Evolutionary conservation across 768 basidiomycete species (phyloP), one percentile per base, ranked within the genome.

Genomic region (Pisolithus sp.): DNA sequence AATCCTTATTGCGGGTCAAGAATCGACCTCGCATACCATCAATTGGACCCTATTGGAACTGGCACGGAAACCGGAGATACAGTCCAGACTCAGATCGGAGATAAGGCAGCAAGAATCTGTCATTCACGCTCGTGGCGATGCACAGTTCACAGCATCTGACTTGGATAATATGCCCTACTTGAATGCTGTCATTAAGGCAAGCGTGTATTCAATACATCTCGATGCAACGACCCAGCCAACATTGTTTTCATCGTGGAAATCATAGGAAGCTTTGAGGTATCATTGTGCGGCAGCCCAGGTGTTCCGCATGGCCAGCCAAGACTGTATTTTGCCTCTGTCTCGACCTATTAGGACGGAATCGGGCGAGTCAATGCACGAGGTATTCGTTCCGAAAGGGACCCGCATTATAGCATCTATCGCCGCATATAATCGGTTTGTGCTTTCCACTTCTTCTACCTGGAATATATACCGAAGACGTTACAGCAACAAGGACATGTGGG

Each of bases 1-100:
- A 21, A 73, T 78, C 10, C 57, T 77, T 10, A 56, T 79, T 10
- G 76, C 76, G 38, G 76, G 75, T 1, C 78, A 86, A 61, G 85
- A 84, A 62, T 85, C 83, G 4, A 81, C 78, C 46, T 76, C 84
- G 4, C 79, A 74, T 36, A 72, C 76, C 2, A 48, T 84, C 28
- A 73, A 74, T 50, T 89, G 84, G 83, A 73, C 78, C 7, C 65
- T 89, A 7, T 70, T 83, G 50, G 81, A 83, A 57, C 73, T 92
- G 4, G 76, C 83, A 3, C 75, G 71, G 38, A 68, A 81, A 54
- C 81, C 77, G 0, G 70, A 79, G 18, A 64, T 81, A 2, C 88
- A 92, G 61, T 65, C 67, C 3, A 75, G 72, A 51, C 77, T 91
- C 20, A 79, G 89, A 15, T 68, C 70, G 0, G 88, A 89, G 66